These are phyloP conservation scores for Colletotrichum musae DNA, from an alignment of 2,329 filamentous ascomycete species.

Conservation along the genomic window DNA sequence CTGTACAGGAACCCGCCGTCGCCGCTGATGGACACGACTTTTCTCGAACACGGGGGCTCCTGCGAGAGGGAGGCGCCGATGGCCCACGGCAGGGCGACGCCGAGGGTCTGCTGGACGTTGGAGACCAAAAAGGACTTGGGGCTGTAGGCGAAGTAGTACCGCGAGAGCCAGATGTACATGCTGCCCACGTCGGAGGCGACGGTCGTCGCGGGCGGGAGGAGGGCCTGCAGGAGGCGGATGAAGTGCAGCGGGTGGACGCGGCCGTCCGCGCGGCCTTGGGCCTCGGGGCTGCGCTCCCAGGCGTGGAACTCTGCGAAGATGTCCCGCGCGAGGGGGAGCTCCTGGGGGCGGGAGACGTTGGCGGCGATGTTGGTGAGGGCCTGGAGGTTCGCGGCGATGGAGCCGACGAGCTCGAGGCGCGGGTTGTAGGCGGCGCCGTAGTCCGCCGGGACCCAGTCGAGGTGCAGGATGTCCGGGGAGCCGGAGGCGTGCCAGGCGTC, in stretches of 20 bases:
- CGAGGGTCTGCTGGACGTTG: conserved; percentile 65
- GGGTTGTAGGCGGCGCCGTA: conserved; percentile 59
- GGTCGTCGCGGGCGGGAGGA: conserved; percentile 56
- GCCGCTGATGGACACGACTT: conserved; percentile 60
- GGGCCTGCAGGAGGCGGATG: conserved; percentile 57
- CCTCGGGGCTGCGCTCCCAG: conserved; percentile 49
- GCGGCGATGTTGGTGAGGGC: conserved; percentile 51
- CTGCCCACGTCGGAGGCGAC: conserved; percentile 63
- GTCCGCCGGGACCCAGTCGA: conserved; percentile 58
- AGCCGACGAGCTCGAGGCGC: conserved; percentile 58
- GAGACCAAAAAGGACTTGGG: conserved; percentile 61
- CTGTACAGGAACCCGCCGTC: conserved; percentile 67
- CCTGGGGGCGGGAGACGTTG: conserved; percentile 51
- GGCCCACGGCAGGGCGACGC: conserved; percentile 63
- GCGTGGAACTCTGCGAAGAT: conserved; percentile 54
- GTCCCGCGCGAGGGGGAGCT: conserved; percentile 50
- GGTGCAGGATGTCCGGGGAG: conserved; percentile 51
- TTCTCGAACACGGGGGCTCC: conserved; percentile 56
- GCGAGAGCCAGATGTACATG: conserved; percentile 64
- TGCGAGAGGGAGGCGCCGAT: conserved; percentile 61
- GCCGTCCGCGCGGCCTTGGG: conserved; percentile 43
- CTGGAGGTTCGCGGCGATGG: conserved; percentile 56
- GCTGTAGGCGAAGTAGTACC: conserved; percentile 59
- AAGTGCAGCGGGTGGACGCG: conserved; percentile 62
- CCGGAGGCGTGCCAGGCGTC: conserved; percentile 59